Evolutionary conservation across 495 filamentous ascomycete species (phyloP), one percentile per base, ranked within the genome.

Genomic region (Sphaerosporella brunnea): DNA sequence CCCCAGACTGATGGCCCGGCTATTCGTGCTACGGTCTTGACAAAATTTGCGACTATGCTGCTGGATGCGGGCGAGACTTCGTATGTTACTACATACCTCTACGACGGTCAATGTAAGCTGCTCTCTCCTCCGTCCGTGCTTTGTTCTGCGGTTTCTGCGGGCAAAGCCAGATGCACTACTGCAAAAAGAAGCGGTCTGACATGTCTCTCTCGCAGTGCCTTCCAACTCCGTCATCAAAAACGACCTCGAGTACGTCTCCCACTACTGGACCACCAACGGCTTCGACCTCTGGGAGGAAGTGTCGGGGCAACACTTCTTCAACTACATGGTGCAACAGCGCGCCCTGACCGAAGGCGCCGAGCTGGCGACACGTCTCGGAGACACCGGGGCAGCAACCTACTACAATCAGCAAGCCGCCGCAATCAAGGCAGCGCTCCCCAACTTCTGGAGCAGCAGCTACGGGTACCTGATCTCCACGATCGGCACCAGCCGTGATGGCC

Each of bases 241-340:
- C 50, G 79, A 83, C 50, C 68, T 84, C 15, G 65, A 69, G n/a
- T 82, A 83, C 51, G 72, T 80, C 5, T 65, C 74, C 2, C 70
- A 82, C 52, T 77, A 83, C 64, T 85, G 81, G 80, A 62, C 49
- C 20, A 53, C 48, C 9, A 40, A 30, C 19, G 75, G 75, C 24
- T 83, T 72, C 47, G 79, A 84, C 58, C 67, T 84, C 0, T 82
- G 79, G 79, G 79, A 82, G 53, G 79, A 82, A 61, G 71, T 79
- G 0, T 13, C 34, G 15, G 74, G 75, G 36, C 66, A 64, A 37
- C 76, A 74, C 3, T 80, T 81, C 66, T 82, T 72, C 51, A 73
- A 71, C 2, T 57, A 61, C 34, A 63, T 65, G 20, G 64, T 63
- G 13, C 66, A 69, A 16, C 66, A 66, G 51, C 66, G 65, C 48